Conservation (phyloP, 2,329 filamentous ascomycete genomes). For the Cytospora schulzeri region DNA sequence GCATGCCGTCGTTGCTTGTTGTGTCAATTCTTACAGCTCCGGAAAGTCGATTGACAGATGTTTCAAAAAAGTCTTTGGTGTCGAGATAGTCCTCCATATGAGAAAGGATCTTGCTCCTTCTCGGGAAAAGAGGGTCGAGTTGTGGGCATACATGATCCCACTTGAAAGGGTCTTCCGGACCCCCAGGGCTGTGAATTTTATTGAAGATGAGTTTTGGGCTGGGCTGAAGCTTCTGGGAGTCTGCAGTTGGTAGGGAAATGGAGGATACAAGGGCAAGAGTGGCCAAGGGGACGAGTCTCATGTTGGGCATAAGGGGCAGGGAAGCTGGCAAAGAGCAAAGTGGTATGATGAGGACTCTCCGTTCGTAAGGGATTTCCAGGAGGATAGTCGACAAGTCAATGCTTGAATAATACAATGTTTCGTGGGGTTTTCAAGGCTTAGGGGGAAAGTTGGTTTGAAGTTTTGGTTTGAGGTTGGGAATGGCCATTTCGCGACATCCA, state of each 20-base stretch:
- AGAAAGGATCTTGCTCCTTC: constrained; percentile 25
- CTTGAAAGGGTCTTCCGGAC: neutral
- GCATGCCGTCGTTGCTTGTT: constrained; percentile 34
- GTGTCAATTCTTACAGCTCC: constrained; percentile 38
- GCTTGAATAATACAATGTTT: neutral
- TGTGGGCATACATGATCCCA: constrained; percentile 31
- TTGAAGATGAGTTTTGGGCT: neutral
- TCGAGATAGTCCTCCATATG: constrained; percentile 30
- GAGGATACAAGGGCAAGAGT: neutral
- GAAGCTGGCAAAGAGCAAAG: neutral
- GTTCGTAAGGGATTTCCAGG: neutral
- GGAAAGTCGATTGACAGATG: constrained; percentile 34
- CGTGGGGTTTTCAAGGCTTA: neutral
- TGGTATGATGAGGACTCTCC: neutral
- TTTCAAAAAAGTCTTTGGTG: constrained; percentile 31
- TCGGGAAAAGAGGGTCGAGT: constrained; percentile 31
- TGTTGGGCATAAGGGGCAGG: neutral
- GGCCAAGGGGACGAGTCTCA: neutral
- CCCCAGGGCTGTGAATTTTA: neutral
- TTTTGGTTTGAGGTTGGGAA: neutral
- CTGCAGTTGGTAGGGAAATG: neutral
- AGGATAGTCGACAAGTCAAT: neutral
- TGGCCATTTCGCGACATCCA: neutral
- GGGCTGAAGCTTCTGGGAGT: neutral
- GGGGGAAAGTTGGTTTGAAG: neutral